A percentile compares a stretch with the other conserved stretches of the same genome.
These are phyloP conservation scores for Sequoia sempervirens DNA, from an alignment of 75 land plant genomes.

Conservation along the genomic window DNA sequence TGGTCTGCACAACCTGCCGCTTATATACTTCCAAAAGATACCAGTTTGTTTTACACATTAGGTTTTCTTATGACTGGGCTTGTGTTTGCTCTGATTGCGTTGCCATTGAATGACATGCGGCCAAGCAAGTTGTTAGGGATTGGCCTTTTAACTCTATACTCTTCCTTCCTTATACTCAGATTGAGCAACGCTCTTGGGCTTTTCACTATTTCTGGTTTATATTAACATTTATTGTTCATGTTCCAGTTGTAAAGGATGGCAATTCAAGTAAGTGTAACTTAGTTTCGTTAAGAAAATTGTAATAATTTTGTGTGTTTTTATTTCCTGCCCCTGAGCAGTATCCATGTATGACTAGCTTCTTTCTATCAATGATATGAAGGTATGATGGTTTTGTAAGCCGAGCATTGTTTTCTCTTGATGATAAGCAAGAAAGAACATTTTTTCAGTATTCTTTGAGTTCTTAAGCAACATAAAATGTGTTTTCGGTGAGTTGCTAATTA, in stretches of 20 bases:
- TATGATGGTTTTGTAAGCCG: background rate
- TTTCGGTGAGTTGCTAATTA: background rate
- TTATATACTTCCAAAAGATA: constrained; percentile 52
- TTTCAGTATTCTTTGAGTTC: background rate
- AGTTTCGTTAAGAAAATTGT: too few species aligned
- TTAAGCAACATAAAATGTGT: background rate
- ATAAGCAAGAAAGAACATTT: background rate
- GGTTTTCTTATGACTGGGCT: constrained; percentile 70
- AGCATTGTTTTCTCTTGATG: background rate
- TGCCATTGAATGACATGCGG: constrained; percentile 60
- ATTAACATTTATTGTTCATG: background rate
- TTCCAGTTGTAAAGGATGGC: background rate
- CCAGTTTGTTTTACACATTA: constrained; percentile 62
- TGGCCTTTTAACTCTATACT: constrained; percentile 66
- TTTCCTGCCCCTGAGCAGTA: background rate
- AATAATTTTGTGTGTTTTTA: background rate
- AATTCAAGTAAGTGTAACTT: too few species aligned
- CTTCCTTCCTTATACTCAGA: constrained; percentile 54
- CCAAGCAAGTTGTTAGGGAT: constrained; percentile 63
- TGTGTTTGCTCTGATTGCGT: constrained; percentile 58
- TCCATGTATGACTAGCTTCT: background rate
- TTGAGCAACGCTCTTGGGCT: constrained; percentile 44
- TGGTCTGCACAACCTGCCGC: constrained; percentile 44
- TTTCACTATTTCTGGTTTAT: constrained; percentile 30
- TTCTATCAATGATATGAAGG: background rate